Evolutionary conservation across 352 stramenopile species (phyloP), one percentile per base, ranked within the genome.

Genomic region (Lagenidium giganteum): DNA sequence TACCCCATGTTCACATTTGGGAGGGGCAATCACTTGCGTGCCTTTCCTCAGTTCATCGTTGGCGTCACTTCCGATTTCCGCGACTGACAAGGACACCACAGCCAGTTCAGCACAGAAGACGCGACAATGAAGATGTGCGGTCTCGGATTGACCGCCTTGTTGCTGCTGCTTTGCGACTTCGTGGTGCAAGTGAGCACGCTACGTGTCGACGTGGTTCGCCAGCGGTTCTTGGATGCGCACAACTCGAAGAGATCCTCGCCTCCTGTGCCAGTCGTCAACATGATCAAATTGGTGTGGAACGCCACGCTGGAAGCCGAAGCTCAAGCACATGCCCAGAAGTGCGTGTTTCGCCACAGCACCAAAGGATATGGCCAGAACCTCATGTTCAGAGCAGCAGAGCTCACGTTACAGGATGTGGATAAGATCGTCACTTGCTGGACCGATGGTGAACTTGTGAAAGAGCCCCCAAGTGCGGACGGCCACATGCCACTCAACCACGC

Each of bases 281-380:
- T 57, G 50, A 41, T 41, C 25, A 40, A 40, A 14, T 42, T 57
- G 28, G 37, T 33, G 37, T 57, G 50, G 50, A 57, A 57, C 30
- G 28, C 23, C 8, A 47, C 50, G 42, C 50, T 57, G 29, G 50
- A 35, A 0, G 16, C 28, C 0, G 21, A 27, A 5, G 50, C 50
- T 1, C 23, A 37, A 20, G 16, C 9, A 1, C 29, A 43, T 20
- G 50, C 51, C 3, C 21, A 24, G n/a, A n/a, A 43, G 20, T 57
- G 50, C 25, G 26, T 30, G 23, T 35, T 51, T 13, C 34, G 42
- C 12, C 50, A 42, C 32, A 26, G 43, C 36, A 51, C 50, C 6
- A 24, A 37, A 2, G 47, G 51, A 18, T 42, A 35, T n/a, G 50
- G 50, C 4, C 50, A 57, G 36, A 24, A 18, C 12, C 20, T 57